A percentile compares a stretch with the other conserved stretches of the same genome.
Evolutionary conservation across 768 basidiomycete genomes (phyloP).

Genomic region (Cystobasidium onofrii): DNA sequence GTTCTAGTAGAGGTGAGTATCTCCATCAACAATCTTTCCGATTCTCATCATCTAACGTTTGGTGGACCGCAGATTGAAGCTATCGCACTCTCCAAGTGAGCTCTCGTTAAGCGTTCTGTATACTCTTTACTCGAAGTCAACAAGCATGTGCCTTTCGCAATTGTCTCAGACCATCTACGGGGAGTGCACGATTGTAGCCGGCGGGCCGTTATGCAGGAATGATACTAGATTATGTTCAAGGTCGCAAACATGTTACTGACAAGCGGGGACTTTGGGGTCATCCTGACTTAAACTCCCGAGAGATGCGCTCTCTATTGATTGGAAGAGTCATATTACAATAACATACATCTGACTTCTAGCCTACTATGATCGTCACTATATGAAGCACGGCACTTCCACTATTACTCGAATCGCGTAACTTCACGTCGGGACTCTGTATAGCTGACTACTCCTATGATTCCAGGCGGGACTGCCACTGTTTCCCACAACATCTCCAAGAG

Average conservation of each 20-base stretch:
- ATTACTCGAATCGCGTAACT: background rate
- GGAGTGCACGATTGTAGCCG: too few relatives aligned
- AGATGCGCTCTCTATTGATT: too few relatives aligned
- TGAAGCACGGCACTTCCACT: background rate
- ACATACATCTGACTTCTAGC: background rate
- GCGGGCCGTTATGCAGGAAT: too few relatives aligned
- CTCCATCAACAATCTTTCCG: background rate
- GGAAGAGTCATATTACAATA: too few relatives aligned
- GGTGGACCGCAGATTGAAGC: slow-evolving; percentile 8
- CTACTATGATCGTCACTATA: background rate
- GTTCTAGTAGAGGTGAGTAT: slow-evolving; percentile 24
- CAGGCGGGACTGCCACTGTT: background rate
- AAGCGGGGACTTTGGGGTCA: too few relatives aligned
- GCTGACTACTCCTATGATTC: background rate
- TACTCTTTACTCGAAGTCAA: background rate
- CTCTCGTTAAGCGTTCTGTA: background rate
- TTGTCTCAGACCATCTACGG: too few relatives aligned
- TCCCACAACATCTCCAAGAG: background rate
- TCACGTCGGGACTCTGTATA: slow-evolving; percentile 1
- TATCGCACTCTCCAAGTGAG: slow-evolving; percentile 7
- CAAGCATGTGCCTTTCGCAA: background rate
- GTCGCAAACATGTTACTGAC: too few relatives aligned
- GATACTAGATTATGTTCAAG: too few relatives aligned
- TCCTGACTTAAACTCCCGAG: too few relatives aligned
- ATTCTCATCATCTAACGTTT: too few relatives aligned